Conservation (phyloP, 2,329 filamentous ascomycete species). For the Aspergillus bombycis region DNA sequence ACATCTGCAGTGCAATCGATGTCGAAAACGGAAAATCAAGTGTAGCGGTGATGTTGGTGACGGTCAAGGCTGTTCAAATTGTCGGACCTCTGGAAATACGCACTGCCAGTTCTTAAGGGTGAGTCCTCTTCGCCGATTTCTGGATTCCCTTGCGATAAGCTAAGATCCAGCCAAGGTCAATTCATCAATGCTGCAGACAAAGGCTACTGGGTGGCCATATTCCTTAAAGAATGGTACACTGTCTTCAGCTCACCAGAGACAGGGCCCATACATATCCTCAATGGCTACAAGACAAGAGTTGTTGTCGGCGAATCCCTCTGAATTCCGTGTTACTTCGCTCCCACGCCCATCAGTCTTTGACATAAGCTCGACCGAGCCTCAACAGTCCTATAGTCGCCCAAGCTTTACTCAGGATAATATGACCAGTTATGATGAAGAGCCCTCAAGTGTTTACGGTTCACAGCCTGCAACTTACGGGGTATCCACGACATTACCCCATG, state of each 20-base stretch:
- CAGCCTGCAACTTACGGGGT: conserved; percentile 42
- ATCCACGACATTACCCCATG: conserved; percentile 33
- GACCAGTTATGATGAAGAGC: conserved; percentile 40
- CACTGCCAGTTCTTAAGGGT: conserved; percentile 82
- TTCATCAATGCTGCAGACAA: conserved; percentile 32
- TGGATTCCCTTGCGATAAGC: background rate
- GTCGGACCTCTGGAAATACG: conserved; percentile 68
- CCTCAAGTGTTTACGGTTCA: conserved; percentile 33
- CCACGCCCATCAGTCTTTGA: conserved; percentile 32
- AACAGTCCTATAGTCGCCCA: conserved; percentile 27
- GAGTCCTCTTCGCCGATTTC: conserved; percentile 17
- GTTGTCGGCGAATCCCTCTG: conserved; percentile 21
- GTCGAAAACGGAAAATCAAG: conserved; percentile 90
- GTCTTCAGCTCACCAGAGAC: conserved; percentile 21
- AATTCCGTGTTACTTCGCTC: conserved; percentile 23
- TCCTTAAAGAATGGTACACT: conserved; percentile 22
- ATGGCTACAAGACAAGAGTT: conserved; percentile 15
- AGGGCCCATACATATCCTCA: conserved; percentile 25
- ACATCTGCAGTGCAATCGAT: conserved; percentile 73
- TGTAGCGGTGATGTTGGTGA: conserved; percentile 84
- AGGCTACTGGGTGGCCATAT: conserved; percentile 33
- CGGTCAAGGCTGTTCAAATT: conserved; percentile 80
- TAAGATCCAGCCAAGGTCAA: conserved; percentile 36
- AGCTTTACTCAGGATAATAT: conserved; percentile 25
- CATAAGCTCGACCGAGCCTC: conserved; percentile 23